A percentile compares a stretch with the other conserved stretches of the same genome.
phyloP scores from a whole-genome alignment of 306 rosid species.

The Cucurbita moschata region DNA sequence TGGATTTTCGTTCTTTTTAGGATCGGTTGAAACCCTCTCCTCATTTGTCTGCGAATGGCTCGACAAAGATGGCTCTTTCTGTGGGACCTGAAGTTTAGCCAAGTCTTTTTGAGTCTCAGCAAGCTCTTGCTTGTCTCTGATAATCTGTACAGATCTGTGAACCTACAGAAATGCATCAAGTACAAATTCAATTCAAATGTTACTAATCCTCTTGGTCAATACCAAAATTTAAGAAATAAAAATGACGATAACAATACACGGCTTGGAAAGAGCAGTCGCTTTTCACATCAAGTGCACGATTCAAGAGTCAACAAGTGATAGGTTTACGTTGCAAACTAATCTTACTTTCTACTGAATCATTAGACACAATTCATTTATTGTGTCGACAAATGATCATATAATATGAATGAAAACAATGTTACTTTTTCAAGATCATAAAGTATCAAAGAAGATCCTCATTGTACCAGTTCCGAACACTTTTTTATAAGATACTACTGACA shows the following conservation, averaged over 20 bases:
- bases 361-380: too few species aligned
- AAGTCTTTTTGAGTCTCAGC: constrained; percentile 88
- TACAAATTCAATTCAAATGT: neutral
- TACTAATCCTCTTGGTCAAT: neutral
- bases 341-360: too few species aligned
- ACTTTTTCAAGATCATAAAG: too few species aligned
- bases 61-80: constrained; percentile 66
- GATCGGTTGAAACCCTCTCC: constrained; percentile 55
- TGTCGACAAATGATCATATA: too few species aligned
- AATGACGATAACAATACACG: neutral
- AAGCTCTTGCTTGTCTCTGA: constrained; percentile 94
- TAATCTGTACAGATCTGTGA: constrained; percentile 87
- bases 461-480: neutral
- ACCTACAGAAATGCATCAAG: constrained; percentile 34
- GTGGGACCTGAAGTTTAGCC: constrained; percentile 85
- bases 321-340: neutral
- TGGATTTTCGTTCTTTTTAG: constrained; percentile 43
- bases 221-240: neutral
- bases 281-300: neutral
- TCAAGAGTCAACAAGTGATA: neutral
- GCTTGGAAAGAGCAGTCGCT: neutral
- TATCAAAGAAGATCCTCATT: too few species aligned
- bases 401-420: too few species aligned
- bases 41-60: constrained; percentile 62
- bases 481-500: neutral